Conservation (phyloP, 495 filamentous ascomycete genomes). For the Aspergillus sclerotioniger region DNA sequence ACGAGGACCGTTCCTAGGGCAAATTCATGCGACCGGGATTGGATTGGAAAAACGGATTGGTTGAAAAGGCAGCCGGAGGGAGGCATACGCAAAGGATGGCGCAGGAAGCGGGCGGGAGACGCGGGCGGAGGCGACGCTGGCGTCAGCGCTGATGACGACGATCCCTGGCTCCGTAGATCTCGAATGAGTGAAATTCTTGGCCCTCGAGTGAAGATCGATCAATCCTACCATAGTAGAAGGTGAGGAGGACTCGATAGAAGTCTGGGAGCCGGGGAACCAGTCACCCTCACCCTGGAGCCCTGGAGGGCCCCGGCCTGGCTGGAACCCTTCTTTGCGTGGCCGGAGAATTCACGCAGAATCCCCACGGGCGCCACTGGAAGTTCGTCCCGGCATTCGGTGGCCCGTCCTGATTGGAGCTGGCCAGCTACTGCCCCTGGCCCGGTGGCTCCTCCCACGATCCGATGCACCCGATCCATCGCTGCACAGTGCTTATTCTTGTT, state of each 20-base stretch:
- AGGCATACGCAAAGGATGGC: conserved; percentile 16
- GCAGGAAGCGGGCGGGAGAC: conserved; percentile 1
- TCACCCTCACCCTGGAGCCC: not conserved
- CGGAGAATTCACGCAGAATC: not conserved
- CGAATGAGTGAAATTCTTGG: too few relatives aligned
- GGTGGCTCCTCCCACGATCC: too few relatives aligned
- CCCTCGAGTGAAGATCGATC: too few relatives aligned
- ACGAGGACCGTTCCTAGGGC: not conserved
- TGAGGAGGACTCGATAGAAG: not conserved
- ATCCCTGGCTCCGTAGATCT: not conserved
- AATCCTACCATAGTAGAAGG: too few relatives aligned
- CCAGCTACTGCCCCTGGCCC: not conserved
- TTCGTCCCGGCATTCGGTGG: not conserved
- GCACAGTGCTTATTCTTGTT: too few relatives aligned
- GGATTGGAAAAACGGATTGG: not conserved
- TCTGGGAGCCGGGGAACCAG: not conserved
- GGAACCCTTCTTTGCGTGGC: not conserved
- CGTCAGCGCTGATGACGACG: conserved; percentile 14
- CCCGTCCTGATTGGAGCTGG: not conserved
- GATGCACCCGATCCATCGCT: not conserved
- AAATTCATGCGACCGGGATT: not conserved
- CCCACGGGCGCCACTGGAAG: not conserved
- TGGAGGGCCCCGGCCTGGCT: too few relatives aligned
- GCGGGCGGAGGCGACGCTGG: conserved; percentile 15
- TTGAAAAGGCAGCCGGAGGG: not conserved